Percentiles rank a stretch among this genome's conserved stretches.
Conservation (phyloP, 1,139 yeast genomes). For the Hansenula lynferdii region DNA sequence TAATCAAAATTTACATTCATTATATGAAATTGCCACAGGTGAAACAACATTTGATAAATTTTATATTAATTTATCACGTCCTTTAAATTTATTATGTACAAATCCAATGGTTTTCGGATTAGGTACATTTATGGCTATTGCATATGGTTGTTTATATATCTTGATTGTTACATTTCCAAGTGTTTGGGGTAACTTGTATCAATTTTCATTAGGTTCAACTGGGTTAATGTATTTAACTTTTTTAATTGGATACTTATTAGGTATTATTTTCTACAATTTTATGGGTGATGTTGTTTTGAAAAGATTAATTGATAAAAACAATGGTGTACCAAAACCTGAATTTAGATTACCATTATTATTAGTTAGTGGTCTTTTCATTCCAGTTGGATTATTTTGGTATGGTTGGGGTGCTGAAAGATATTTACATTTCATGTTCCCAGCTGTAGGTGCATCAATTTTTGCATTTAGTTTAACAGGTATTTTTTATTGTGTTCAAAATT, state of each 20-base stretch:
- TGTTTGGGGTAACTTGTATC: conserved; percentile 43
- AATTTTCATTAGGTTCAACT: conserved; percentile 42
- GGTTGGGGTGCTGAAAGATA: conserved; percentile 58
- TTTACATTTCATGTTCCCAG: conserved; percentile 53
- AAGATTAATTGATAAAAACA: conserved; percentile 33
- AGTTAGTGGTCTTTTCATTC: conserved; percentile 41
- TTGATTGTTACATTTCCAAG: conserved; percentile 55
- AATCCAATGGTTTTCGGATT: conserved; percentile 63
- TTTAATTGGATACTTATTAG: conserved; percentile 46
- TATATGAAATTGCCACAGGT: conserved; percentile 48
- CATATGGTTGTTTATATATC: conserved; percentile 59
- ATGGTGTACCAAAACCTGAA: conserved; percentile 55
- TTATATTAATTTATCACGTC: conserved; percentile 41
- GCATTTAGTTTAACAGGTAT: conserved; percentile 50
- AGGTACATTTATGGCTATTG: conserved; percentile 59
- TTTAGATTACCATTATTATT: conserved; percentile 43
- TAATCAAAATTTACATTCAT: conserved; percentile 50
- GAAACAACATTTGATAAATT: conserved; percentile 34
- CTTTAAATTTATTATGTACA: conserved; percentile 43
- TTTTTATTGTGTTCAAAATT: conserved; percentile 56
- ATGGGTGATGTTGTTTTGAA: conserved; percentile 35
- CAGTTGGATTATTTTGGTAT: conserved; percentile 53
- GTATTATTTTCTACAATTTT: conserved; percentile 41
- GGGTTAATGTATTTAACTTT: conserved; percentile 56
- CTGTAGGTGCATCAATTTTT: conserved; percentile 49